phyloP scores from a whole-genome alignment of 1,284 basidiomycete species.

The Moniliophthora roreri region DNA sequence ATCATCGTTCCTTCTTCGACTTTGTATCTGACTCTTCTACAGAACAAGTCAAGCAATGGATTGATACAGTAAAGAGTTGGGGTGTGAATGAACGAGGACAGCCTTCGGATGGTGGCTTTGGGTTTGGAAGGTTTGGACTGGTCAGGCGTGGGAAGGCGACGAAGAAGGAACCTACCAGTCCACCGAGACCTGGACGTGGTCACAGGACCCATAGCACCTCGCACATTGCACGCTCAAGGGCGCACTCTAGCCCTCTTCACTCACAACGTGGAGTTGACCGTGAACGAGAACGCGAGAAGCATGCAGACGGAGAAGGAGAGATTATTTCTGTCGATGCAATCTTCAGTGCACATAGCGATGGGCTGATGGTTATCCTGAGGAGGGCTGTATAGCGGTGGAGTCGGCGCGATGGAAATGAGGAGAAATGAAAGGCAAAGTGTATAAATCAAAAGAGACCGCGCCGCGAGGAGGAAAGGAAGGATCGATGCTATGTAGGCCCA shows the following conservation, averaged over 20 bases:
- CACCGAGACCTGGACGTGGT: not conserved
- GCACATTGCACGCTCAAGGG: not conserved
- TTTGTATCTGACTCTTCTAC: slow-evolving; percentile 66
- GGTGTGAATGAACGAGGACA: slow-evolving; percentile 78
- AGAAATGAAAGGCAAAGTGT: slow-evolving; percentile 15
- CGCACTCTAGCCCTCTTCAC: slow-evolving; percentile 12
- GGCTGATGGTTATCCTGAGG: slow-evolving; percentile 73
- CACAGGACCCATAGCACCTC: not conserved
- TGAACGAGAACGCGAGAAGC: not conserved
- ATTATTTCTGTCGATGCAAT: slow-evolving; percentile 66
- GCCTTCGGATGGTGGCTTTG: slow-evolving; percentile 79
- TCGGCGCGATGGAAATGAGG: slow-evolving; percentile 29
- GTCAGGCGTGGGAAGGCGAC: slow-evolving; percentile 45
- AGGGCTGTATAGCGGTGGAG: slow-evolving; percentile 31
- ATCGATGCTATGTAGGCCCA: too few relatives aligned
- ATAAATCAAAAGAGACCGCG: too few relatives aligned
- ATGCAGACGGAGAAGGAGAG: slow-evolving; percentile 29
- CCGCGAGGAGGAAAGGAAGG: too few relatives aligned
- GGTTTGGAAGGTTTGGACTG: slow-evolving; percentile 67
- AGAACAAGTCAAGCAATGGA: slow-evolving; percentile 62
- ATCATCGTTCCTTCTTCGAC: slow-evolving; percentile 64
- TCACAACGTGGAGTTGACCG: not conserved
- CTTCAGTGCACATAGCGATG: slow-evolving; percentile 79
- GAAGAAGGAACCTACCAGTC: not conserved
- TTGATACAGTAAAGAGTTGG: slow-evolving; percentile 73